These are phyloP conservation scores for Macadamia integrifolia DNA, from an alignment of 164 flowering plant species.

Conservation along the genomic window DNA sequence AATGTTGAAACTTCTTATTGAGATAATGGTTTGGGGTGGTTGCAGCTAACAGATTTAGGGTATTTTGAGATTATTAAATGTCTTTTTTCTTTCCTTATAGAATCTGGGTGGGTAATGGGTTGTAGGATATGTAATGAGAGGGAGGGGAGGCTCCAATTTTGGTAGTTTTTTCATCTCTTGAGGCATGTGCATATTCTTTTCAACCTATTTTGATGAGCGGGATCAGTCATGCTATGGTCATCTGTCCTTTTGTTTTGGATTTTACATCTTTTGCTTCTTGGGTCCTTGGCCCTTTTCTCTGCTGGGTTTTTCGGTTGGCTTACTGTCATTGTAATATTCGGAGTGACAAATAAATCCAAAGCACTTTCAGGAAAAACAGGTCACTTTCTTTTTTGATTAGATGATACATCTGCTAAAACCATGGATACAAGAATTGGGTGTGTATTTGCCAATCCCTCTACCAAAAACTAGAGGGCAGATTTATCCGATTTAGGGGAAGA, in stretches of 20 bases:
- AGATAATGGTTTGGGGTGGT: not conserved
- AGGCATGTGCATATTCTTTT: not conserved
- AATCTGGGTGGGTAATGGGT: not conserved
- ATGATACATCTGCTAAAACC: too few species aligned
- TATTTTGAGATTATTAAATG: too few species aligned
- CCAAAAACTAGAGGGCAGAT: too few species aligned
- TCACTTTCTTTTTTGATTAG: too few species aligned
- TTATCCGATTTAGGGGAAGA: too few species aligned
- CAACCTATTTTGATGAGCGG: not conserved
- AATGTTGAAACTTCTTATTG: conserved; percentile 1
- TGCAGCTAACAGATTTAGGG: conserved; percentile 12
- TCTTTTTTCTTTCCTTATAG: not conserved
- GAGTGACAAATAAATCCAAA: not conserved
- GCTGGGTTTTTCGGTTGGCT: too few species aligned
- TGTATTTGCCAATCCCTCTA: too few species aligned
- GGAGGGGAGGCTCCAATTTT: not conserved
- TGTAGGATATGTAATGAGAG: not conserved
- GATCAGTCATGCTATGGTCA: not conserved
- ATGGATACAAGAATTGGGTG: too few species aligned
- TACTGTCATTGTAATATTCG: not conserved
- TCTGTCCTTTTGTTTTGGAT: not conserved
- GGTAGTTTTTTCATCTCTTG: not conserved
- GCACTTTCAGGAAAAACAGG: too few species aligned
- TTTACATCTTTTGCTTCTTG: too few species aligned
- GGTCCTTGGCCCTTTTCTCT: too few species aligned